A percentile compares a stretch with the other conserved stretches of the same genome.
phyloP scores from a whole-genome alignment of 805 yeast genomes.

The Geotrichum ghanense region DNA sequence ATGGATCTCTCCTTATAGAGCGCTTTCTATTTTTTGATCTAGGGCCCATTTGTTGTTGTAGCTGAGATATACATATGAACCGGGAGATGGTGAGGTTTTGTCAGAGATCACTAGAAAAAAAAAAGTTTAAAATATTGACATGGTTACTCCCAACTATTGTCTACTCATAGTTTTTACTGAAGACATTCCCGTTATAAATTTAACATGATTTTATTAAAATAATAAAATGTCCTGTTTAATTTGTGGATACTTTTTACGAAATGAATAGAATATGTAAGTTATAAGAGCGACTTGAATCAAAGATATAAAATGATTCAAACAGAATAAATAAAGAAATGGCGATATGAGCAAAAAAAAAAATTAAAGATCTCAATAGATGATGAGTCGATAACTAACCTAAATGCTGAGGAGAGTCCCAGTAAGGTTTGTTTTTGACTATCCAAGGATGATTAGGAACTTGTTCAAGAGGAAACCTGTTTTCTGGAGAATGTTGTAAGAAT shows the following conservation, averaged over 20 bases:
- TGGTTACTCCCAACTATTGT: not conserved
- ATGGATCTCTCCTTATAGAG: not conserved
- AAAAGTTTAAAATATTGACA: not conserved
- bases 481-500: conserved; percentile 60
- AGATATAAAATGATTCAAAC: conserved; percentile 9
- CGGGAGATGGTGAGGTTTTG: not conserved
- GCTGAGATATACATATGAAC: not conserved
- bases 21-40: not conserved
- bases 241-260: too few relatives aligned
- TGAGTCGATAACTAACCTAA: not conserved
- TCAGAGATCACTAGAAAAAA: not conserved
- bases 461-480: conserved; percentile 45
- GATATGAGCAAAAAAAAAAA: not conserved
- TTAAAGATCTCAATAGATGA: not conserved
- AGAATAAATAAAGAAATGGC: not conserved
- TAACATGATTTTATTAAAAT: too few relatives aligned
- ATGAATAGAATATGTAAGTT: too few relatives aligned
- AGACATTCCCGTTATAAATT: too few relatives aligned
- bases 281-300: too few relatives aligned
- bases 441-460: conserved; percentile 73
- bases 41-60: not conserved
- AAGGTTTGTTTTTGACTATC: conserved; percentile 53
- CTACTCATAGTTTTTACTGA: too few relatives aligned
- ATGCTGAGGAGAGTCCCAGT: conserved; percentile 34
- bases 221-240: too few relatives aligned